Conservation (phyloP, 495 filamentous ascomycete genomes). For the Letharia lupina region DNA sequence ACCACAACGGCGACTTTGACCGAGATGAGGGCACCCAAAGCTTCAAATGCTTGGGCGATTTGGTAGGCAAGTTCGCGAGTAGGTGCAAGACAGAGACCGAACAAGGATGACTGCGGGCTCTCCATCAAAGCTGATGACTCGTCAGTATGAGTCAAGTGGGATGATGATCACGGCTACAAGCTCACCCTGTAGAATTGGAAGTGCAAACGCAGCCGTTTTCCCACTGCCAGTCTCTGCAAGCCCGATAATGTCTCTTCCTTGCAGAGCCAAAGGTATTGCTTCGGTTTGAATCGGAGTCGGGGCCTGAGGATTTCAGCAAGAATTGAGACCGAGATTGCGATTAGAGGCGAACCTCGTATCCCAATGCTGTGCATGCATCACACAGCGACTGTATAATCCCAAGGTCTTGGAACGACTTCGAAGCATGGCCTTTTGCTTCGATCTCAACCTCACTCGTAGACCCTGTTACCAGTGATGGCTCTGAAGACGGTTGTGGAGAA, state of each 20-base stretch:
- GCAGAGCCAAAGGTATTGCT: constrained; percentile 71
- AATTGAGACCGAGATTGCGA: not conserved
- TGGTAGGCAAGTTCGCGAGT: constrained; percentile 90
- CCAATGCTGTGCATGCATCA: constrained; percentile 72
- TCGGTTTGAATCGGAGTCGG: constrained; percentile 74
- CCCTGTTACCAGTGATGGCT: not conserved
- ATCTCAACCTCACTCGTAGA: not conserved
- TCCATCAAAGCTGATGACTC: constrained; percentile 56
- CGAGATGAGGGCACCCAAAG: constrained; percentile 71
- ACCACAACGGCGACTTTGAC: constrained; percentile 73
- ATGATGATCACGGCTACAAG: not conserved
- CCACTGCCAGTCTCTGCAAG: constrained; percentile 90
- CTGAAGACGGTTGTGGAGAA: not conserved
- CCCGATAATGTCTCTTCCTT: constrained; percentile 80
- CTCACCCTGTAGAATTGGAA: constrained; percentile 72
- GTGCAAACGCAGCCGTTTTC: constrained; percentile 85
- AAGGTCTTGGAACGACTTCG: constrained; percentile 72
- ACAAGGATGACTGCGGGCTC: constrained; percentile 60
- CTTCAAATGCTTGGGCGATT: constrained; percentile 76
- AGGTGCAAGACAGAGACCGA: constrained; percentile 75
- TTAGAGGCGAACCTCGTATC: constrained; percentile 51
- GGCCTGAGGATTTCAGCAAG: constrained; percentile 20
- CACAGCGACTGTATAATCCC: constrained; percentile 82
- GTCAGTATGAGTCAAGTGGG: constrained; percentile 3
- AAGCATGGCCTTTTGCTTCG: constrained; percentile 20